A percentile compares a stretch with the other conserved stretches of the same genome.
phyloP scores from a whole-genome alignment of 345 rosid genomes.

The Raphanus sativus region DNA sequence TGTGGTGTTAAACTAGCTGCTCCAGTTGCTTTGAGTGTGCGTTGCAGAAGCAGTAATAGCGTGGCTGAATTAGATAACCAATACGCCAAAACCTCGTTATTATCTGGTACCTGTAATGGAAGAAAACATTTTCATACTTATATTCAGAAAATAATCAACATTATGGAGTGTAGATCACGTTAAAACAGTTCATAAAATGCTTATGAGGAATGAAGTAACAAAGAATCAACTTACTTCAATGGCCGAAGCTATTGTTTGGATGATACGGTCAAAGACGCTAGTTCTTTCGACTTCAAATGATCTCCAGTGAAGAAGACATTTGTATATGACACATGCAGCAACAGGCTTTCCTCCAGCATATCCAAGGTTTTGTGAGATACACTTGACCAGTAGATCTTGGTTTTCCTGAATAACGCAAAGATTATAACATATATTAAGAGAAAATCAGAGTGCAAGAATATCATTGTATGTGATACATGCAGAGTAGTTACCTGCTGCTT shows the following conservation, averaged over 20 bases:
- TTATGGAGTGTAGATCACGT: slow-evolving; percentile 50
- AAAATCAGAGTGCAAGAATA: not conserved
- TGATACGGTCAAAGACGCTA: slow-evolving; percentile 82
- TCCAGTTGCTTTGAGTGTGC: slow-evolving; percentile 94
- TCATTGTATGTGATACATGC: not conserved
- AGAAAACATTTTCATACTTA: slow-evolving; percentile 16
- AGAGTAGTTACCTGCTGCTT: slow-evolving; percentile 73
- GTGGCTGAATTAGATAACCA: slow-evolving; percentile 97
- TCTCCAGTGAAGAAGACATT: slow-evolving; percentile 97
- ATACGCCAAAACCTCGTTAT: slow-evolving; percentile 78
- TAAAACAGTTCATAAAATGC: not conserved
- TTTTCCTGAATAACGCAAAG: slow-evolving; percentile 65
- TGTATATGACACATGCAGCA: slow-evolving; percentile 93
- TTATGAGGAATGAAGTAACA: not conserved
- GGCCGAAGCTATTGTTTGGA: slow-evolving; percentile 87
- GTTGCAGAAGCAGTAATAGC: slow-evolving; percentile 80
- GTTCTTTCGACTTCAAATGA: slow-evolving; percentile 83
- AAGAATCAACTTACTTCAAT: slow-evolving; percentile 56
- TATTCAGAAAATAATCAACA: slow-evolving; percentile 45
- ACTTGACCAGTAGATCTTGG: slow-evolving; percentile 85
- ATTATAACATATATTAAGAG: slow-evolving; percentile 10
- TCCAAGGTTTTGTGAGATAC: slow-evolving; percentile 89
- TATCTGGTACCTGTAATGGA: slow-evolving; percentile 70
- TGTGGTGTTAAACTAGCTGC: slow-evolving; percentile 99
- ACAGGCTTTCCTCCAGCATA: slow-evolving; percentile 86